A percentile compares a stretch with the other conserved stretches of the same genome.
phyloP scores from a whole-genome alignment of 345 rosid genomes.

The Gossypium thurberi region DNA sequence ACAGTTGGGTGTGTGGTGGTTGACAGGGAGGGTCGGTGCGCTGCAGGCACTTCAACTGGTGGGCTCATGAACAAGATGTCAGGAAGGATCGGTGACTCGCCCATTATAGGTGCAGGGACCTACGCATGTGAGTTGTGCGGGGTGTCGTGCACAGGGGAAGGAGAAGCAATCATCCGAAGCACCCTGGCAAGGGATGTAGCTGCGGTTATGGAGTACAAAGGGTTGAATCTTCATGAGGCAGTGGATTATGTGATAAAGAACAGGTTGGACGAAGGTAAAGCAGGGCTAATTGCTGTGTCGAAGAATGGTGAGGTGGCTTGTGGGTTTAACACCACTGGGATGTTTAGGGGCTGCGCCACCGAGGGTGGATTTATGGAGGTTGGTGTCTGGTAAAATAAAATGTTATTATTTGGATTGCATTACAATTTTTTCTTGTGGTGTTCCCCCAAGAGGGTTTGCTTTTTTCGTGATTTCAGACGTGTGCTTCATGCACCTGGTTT shows the following conservation, averaged over 20 bases:
- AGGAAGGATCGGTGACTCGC: conserved; percentile 93
- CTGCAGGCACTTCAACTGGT: conserved; percentile 90
- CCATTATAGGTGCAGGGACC: conserved; percentile 81
- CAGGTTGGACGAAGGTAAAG: conserved; percentile 70
- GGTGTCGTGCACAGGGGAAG: conserved; percentile 91
- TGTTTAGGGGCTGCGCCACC: conserved; percentile 88
- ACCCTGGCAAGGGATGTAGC: conserved; percentile 90
- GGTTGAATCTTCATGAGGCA: conserved; percentile 65
- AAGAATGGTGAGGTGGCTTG: conserved; percentile 78
- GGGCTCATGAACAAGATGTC: conserved; percentile 85
- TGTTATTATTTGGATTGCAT: too few relatives aligned
- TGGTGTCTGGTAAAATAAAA: conserved; percentile 47
- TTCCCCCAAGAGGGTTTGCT: not conserved
- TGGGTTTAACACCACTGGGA: conserved; percentile 68
- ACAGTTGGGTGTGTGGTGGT: conserved; percentile 93
- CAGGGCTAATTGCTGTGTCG: conserved; percentile 88
- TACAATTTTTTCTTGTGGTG: too few relatives aligned
- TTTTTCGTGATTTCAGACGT: not conserved
- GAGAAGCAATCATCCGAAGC: conserved; percentile 85
- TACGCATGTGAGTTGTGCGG: conserved; percentile 77
- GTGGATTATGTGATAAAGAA: conserved; percentile 53
- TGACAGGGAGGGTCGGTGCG: conserved; percentile 78
- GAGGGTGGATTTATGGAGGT: conserved; percentile 89
- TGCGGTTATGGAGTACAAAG: conserved; percentile 96
- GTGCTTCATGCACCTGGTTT: not conserved